Evolutionary conservation across 176 grass and related monocot species (phyloP), one percentile per base, ranked within the genome.

Genomic region (Tillandsia fasciculata): DNA sequence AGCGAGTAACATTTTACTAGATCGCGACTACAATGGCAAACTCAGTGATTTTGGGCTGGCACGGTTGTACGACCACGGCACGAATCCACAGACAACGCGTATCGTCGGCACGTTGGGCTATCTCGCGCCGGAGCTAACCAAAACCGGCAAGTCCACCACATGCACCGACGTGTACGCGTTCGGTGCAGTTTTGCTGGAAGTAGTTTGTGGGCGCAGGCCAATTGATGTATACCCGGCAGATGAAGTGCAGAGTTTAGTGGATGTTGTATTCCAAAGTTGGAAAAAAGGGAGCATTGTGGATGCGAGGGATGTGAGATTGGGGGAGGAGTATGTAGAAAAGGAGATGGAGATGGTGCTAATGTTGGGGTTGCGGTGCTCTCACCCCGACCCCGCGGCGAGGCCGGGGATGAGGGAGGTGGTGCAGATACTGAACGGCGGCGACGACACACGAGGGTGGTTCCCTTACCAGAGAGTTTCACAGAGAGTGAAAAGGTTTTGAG

Each of bases 21-120:
- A 97, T 64, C 71, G 11, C 42, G 68, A 82, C 12, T 79, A 87
- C 79, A 92, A 92, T 68, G 93, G 68, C 13, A 91, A 83, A 77
- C 77, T 97, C 9, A 84, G 93, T 48, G 89, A 97, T 74, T 97
- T 97, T 33, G 89, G 93, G 67, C 79, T 97, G 7, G 93, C 93
- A 7, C 78, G 84, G 68, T 83, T 92, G 1, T 66, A 92, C 57
- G 78, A 87, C 77, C 86, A 90, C 58, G 93, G 86, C 13, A 26
- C 48, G 74, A 67, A 83, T 26, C 71, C 78, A 18, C 80, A 80
- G 63, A 80, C 90, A 20, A 88, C 86, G 61, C 80, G 9, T 64
- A 52, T 87, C 26, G 76, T 87, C 2, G 85, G 90, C 51, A 88
- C 85, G 2, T 15, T 88, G 22, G 90, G 90, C 13, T 92, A 92